Evolutionary conservation across 306 rosid genomes (phyloP), one percentile per base, ranked within the genome.

Genomic region (Malus domestica): DNA sequence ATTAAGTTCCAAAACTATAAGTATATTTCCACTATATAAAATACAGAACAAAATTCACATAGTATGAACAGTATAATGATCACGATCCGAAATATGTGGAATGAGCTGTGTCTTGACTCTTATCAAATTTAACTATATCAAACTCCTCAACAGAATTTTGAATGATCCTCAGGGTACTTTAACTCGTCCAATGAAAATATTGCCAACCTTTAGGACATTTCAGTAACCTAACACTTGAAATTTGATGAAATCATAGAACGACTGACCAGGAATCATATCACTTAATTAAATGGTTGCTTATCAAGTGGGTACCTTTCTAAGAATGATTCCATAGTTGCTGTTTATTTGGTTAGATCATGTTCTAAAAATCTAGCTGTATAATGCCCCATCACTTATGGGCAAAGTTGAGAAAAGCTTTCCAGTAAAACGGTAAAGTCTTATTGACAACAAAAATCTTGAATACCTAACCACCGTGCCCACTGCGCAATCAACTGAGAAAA

Each of bases 391-490:
- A 1, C 73, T 42, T 67, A 54, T 10, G 23, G 4, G 35, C 12
- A 58, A 40, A 25, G 54, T 29, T 58, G 64, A n/a, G 14, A 18
- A 42, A 16, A n/a, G 6, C 52, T 32, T 27, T 45, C 35, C 9
- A 58, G 67, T 44, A 40, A 80, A 78, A 70, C 46, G 38, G 42
- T 18, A 11, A 23, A 66, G 30, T 15, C 11, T 18, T 71, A 14
- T 33, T 75, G 65, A 70, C 22, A 54, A 49, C 10, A 33, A 42
- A 63, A 15, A 8, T 51, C 33, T 1, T 62, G 44, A 32, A 65
- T 87, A 95, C 99, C 99, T 79, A 95, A 85, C 96, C 92, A 89
- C 32, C 88, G 96, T 12, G 96, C 93, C 99, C 99, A 95, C 78
- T 90, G 93, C 7, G 89, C 87, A 79, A 95, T 88, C 79, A 92